phyloP scores from a whole-genome alignment of 2,329 filamentous ascomycete species.

The Colletotrichum sp. region DNA sequence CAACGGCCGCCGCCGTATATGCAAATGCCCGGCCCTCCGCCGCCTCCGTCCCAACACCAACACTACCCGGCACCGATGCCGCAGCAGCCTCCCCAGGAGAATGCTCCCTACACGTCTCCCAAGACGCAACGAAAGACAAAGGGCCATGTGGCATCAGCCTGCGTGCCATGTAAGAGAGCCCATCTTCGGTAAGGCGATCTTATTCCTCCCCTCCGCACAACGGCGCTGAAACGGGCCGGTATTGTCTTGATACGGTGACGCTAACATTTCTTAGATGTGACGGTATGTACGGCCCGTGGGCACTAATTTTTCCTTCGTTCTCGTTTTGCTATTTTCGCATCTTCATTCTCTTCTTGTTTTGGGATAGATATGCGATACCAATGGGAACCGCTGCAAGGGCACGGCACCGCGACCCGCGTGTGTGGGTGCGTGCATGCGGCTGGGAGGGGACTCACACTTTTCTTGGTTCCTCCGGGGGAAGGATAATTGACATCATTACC shows the following conservation, averaged over 20 bases:
- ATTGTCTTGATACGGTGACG: constrained; percentile 3
- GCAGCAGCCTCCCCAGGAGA: constrained; percentile 41
- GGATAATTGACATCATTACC: constrained; percentile 29
- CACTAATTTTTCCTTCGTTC: not conserved
- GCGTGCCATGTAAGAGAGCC: constrained; percentile 84
- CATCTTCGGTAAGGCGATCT: constrained; percentile 68
- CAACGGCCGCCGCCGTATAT: constrained; percentile 21
- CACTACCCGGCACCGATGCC: constrained; percentile 33
- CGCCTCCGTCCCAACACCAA: constrained; percentile 30
- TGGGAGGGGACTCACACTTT: constrained; percentile 22
- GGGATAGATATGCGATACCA: not conserved
- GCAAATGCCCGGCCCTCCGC: constrained; percentile 33
- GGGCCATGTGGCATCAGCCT: constrained; percentile 83
- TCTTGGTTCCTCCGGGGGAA: constrained; percentile 9
- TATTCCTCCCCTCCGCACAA: not conserved
- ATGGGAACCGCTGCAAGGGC: constrained; percentile 10
- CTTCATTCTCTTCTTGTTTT: constrained; percentile 1
- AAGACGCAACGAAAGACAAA: constrained; percentile 73
- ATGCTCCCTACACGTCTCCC: constrained; percentile 55
- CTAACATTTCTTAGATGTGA: constrained; percentile 55
- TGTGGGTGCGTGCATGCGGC: not conserved
- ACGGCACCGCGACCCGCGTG: constrained; percentile 18
- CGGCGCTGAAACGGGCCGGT: not conserved
- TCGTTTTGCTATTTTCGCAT: constrained; percentile 6
- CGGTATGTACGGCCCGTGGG: constrained; percentile 54